These are phyloP conservation scores for Ciborinia camelliae DNA, from an alignment of 2,329 filamentous ascomycete species.

Conservation along the genomic window DNA sequence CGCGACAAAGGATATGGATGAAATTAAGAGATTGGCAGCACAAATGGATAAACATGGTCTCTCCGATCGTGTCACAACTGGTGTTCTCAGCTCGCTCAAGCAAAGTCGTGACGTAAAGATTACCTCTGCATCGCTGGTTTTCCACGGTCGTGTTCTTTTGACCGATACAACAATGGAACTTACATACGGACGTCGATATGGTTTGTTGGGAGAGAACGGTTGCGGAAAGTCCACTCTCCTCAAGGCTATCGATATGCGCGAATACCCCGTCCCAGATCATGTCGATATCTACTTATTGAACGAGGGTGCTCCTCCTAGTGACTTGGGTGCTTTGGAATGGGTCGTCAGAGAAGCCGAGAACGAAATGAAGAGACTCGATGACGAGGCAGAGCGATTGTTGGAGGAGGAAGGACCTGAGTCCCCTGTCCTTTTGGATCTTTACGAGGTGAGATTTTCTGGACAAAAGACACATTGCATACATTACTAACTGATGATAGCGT, in stretches of 20 bases:
- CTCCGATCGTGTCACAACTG: constrained; percentile 96
- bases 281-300: constrained; percentile 98
- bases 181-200: constrained; percentile 88
- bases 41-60: constrained; percentile 97
- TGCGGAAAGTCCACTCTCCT: constrained; percentile 98
- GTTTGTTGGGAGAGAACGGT: constrained; percentile 92
- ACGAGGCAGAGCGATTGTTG: constrained; percentile 81
- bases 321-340: constrained; percentile 93
- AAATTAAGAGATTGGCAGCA: constrained; percentile 80
- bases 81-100: constrained; percentile 82
- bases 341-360: constrained; percentile 91
- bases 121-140: constrained; percentile 86
- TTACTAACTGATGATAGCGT: constrained; percentile 55
- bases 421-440: constrained; percentile 86
- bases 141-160: constrained; percentile 96
- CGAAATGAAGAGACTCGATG: constrained; percentile 87
- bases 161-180: constrained; percentile 92
- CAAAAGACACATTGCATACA: not conserved
- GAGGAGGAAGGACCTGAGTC: constrained; percentile 91
- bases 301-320: constrained; percentile 86
- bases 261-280: constrained; percentile 93
- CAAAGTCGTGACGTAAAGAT: constrained; percentile 96
- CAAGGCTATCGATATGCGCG: constrained; percentile 88
- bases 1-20: constrained; percentile 72
- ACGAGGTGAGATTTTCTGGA: constrained; percentile 66